Conservation (phyloP, 306 rosid genomes). For the Ammopiptanthus mongolicus region DNA sequence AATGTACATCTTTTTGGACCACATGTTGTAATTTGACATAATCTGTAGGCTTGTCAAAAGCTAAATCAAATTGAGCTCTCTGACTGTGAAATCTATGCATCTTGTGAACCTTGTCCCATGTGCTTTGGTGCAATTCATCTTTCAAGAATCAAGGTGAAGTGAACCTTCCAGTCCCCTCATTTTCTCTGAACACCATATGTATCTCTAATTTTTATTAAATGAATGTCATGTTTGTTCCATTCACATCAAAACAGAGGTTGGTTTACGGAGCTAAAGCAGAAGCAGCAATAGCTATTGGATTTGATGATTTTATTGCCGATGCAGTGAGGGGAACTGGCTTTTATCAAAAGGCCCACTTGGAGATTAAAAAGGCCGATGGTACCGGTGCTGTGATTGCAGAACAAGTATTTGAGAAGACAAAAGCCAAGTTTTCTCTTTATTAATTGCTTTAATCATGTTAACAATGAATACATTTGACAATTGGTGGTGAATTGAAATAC, state of each 20-base stretch:
- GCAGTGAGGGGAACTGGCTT: conserved; percentile 63
- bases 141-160: conserved; percentile 69
- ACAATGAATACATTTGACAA: neutral
- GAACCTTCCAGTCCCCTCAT: neutral
- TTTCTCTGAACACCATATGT: neutral
- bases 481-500: neutral
- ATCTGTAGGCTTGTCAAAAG: conserved; percentile 67
- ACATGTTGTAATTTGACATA: neutral
- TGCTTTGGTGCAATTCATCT: conserved; percentile 76
- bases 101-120: conserved; percentile 89
- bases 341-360: conserved; percentile 56
- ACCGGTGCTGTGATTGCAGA: conserved; percentile 55
- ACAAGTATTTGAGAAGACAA: conserved; percentile 70
- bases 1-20: neutral
- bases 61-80: conserved; percentile 57
- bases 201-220: neutral
- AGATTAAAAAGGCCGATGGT: conserved; percentile 69
- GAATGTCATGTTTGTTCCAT: neutral
- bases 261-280: conserved; percentile 80
- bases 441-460: neutral
- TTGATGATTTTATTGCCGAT: conserved; percentile 61
- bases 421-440: conserved; percentile 32
- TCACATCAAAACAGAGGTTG: conserved; percentile 46
- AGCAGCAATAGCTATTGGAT: conserved; percentile 65
- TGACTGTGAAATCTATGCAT: conserved; percentile 67